Evolutionary conservation across 2,329 filamentous ascomycete genomes (phyloP), one percentile per base, ranked within the genome.

Genomic region (Pseudogymnoascus sp.): DNA sequence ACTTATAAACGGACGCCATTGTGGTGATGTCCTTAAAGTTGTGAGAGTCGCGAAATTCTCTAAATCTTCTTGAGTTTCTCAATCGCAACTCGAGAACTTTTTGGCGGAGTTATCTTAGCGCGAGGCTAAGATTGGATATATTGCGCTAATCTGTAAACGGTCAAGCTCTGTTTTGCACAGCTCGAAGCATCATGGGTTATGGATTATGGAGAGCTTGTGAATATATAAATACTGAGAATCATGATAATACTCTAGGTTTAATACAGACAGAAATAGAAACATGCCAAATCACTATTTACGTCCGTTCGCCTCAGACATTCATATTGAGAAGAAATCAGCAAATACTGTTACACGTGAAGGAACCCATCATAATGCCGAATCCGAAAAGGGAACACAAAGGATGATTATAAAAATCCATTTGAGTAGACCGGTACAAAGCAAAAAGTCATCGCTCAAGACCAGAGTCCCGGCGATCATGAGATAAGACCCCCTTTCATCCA

Each of bases 1-100:
- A 86, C 74, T 91, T 91, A 78, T 90, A 91, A 26, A 91, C 87
- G 44, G 88, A 80, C 60, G 87, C 86, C 88, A 91, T 89, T 66
- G 68, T 75, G 72, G 66, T 72, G 61, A 26, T 69, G 61, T 31
- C 29, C 47, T 33, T 53, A 37, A 31, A 61, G 29, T 63, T 47
- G 59, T 63, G 21, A 37, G 62, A 63, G 33, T 65, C 63, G 42
- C 69, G 68, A 68, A 72, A 71, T 70, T 26, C 38, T 61, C 33
- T 42, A 56, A 63, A 44, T 31, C 31, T 31, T 62, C 38, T 31
- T 65, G 63, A 59, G 56, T 37, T 65, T 63, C 60, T 65, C 29
- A 42, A 59, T 38, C 31, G 44, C 29, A 44, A 63, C 56, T 63
- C 64, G 63, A 63, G 62, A 66, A 62, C 61, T 61, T 61, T 61